Percentiles rank a stretch among this genome's conserved stretches.
Evolutionary conservation across 805 yeast species (phyloP).

Genomic region (Candida krabiensis): DNA sequence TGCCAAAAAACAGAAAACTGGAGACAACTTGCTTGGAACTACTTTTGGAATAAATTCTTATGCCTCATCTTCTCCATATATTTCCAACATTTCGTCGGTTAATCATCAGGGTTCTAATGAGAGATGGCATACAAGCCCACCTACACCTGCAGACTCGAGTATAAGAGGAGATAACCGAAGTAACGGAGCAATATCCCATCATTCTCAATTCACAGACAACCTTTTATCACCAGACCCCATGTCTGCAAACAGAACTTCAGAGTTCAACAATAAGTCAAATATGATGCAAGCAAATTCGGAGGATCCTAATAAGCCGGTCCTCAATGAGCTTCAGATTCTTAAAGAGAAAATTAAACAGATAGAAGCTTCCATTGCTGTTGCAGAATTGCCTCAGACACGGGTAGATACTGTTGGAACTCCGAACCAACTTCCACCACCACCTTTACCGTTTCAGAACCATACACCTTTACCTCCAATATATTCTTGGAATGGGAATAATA

Average conservation of each 20-base stretch:
- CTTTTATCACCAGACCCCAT: not conserved
- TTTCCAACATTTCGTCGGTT: slow-evolving; percentile 12
- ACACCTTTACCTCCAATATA: slow-evolving; percentile 25
- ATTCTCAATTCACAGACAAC: not conserved
- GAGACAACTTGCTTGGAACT: not conserved
- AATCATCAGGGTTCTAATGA: slow-evolving; percentile 27
- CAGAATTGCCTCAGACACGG: slow-evolving; percentile 24
- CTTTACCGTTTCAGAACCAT: slow-evolving; percentile 9
- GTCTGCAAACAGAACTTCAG: not conserved
- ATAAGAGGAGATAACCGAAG: slow-evolving; percentile 3
- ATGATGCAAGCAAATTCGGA: not conserved
- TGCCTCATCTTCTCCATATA: slow-evolving; percentile 17
- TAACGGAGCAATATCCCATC: not conserved
- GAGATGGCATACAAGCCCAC: slow-evolving; percentile 16
- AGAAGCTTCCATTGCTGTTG: slow-evolving; percentile 43
- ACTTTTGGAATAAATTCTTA: slow-evolving; percentile 11
- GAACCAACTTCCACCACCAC: slow-evolving; percentile 10
- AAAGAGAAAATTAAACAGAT: slow-evolving; percentile 45
- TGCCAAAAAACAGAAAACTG: not conserved
- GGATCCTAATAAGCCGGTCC: slow-evolving; percentile 18
- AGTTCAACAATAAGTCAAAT: not conserved
- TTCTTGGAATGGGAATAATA: slow-evolving; percentile 6
- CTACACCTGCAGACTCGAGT: slow-evolving; percentile 5
- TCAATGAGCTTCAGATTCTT: slow-evolving; percentile 35
- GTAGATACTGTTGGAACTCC: not conserved